Percentiles rank a stretch among this genome's conserved stretches.
Conservation (phyloP, 2,329 filamentous ascomycete species). For the Botrytis byssoidea region DNA sequence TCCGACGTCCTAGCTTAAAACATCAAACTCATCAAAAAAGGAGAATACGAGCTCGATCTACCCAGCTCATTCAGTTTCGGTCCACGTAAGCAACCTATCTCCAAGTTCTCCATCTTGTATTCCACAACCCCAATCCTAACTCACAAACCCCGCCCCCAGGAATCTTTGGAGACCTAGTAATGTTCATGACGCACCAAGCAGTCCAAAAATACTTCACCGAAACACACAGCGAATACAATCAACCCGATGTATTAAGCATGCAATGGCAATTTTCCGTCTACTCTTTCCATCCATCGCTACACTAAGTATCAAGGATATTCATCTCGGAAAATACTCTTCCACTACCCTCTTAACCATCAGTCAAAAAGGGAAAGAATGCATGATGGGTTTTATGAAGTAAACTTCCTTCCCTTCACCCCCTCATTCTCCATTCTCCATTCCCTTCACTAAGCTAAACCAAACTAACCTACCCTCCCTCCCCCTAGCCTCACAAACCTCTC, state of each 20-base stretch:
- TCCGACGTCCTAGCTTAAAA: neutral
- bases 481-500: neutral
- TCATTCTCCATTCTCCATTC: neutral
- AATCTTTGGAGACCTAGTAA: neutral
- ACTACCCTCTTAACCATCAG: neutral
- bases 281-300: neutral
- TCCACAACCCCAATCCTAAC: neutral
- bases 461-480: neutral
- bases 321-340: neutral
- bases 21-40: neutral
- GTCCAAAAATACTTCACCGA: neutral
- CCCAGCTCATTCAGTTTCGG: neutral
- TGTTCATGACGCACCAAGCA: neutral
- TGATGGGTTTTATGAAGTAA: slow-evolving; percentile 4
- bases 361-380: slow-evolving; percentile 1
- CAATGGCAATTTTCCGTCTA: slow-evolving; percentile 1
- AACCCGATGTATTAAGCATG: neutral
- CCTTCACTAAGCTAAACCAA: too few species aligned
- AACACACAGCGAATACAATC: neutral
- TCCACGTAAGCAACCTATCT: neutral
- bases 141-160: neutral
- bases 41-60: neutral
- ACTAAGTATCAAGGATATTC: neutral
- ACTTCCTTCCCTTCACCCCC: neutral
- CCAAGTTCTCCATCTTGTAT: neutral